A percentile compares a stretch with the other conserved stretches of the same genome.
These are phyloP conservation scores for Ceratocystis cacaofunesta DNA, from an alignment of 2,329 filamentous ascomycete genomes.

Conservation along the genomic window DNA sequence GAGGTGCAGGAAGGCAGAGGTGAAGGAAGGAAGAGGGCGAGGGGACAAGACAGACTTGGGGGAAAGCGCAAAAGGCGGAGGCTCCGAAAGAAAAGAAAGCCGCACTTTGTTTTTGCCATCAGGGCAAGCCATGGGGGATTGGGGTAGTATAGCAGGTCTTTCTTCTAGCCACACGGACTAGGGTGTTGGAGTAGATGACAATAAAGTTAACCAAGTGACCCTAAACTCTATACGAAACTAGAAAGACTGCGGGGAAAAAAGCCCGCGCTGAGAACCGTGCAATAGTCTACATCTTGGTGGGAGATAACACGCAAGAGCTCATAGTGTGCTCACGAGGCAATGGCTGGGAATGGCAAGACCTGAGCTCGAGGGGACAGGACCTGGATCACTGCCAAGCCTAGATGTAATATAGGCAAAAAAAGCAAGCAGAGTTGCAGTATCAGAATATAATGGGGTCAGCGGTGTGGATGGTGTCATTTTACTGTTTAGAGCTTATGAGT, in stretches of 20 bases:
- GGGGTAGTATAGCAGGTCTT: not conserved
- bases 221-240: not conserved
- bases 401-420: not conserved
- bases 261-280: not conserved
- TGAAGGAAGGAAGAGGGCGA: not conserved
- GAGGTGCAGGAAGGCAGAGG: not conserved
- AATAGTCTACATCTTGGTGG: not conserved
- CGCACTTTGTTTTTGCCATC: not conserved
- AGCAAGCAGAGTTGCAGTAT: not conserved
- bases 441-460: not conserved
- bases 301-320: not conserved
- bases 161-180: not conserved
- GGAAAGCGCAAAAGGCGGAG: not conserved
- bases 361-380: not conserved
- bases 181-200: not conserved
- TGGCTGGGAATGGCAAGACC: not conserved
- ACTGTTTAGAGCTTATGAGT: not conserved
- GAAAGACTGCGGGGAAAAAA: not conserved
- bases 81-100: not conserved
- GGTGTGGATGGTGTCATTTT: not conserved
- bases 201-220: not conserved
- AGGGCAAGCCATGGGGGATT: not conserved
- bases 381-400: not conserved
- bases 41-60: not conserved
- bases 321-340: not conserved